These are phyloP conservation scores for Gossypium davidsonii DNA, from an alignment of 441 rosid genomes.

Conservation along the genomic window DNA sequence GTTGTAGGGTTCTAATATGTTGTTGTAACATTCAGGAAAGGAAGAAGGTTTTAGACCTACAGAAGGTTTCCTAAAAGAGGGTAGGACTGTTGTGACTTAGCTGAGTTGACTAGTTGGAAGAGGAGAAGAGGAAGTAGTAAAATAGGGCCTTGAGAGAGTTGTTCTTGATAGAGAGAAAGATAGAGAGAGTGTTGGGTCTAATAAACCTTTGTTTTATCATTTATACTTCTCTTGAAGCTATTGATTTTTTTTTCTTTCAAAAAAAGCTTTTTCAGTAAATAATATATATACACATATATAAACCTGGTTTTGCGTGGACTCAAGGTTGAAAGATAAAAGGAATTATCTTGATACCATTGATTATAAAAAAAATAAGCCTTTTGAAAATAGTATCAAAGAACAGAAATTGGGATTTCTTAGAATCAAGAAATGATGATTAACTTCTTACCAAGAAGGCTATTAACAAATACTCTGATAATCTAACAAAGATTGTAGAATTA, in stretches of 20 bases:
- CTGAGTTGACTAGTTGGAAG: constrained; percentile 17
- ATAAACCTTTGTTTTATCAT: constrained; percentile 88
- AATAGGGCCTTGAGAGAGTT: constrained; percentile 14
- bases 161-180: constrained; percentile 61
- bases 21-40: too few species aligned
- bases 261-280: not conserved
- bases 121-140: constrained; percentile 33
- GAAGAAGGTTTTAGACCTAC: constrained; percentile 27
- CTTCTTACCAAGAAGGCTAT: not conserved
- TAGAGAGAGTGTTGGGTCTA: constrained; percentile 38
- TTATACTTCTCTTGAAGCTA: constrained; percentile 79
- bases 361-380: not conserved
- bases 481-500: too few species aligned
- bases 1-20: too few species aligned
- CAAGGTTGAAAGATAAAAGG: not conserved
- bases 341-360: not conserved
- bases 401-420: not conserved
- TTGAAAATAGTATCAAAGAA: not conserved
- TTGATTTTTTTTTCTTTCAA: constrained; percentile 13
- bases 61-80: constrained; percentile 64
- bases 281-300: not conserved
- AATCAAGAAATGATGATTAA: not conserved
- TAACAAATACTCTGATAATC: not conserved
- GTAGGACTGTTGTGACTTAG: constrained; percentile 40
- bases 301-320: not conserved